A percentile compares a stretch with the other conserved stretches of the same genome.
phyloP scores from a whole-genome alignment of 352 stramenopile genomes.

The Hyaloperonospora brassicae region DNA sequence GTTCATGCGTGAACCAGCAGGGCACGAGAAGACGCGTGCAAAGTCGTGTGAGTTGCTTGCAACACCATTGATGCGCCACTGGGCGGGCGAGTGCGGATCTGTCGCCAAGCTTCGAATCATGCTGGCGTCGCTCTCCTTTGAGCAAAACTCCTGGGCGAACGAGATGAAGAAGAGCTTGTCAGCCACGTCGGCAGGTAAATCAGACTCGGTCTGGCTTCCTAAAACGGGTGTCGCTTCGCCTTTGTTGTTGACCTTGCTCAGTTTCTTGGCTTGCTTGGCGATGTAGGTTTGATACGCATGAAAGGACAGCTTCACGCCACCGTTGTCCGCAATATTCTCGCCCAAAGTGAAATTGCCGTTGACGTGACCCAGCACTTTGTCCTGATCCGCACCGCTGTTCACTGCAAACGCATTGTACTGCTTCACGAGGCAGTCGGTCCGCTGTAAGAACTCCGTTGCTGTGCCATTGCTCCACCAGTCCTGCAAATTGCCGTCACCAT shows the following conservation, averaged over 20 bases:
- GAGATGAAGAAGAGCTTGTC: slow-evolving; percentile 76
- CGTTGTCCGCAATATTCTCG: slow-evolving; percentile 84
- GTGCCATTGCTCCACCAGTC: slow-evolving; percentile 92
- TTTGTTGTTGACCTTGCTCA: slow-evolving; percentile 15
- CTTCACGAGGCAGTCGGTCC: slow-evolving; percentile 53
- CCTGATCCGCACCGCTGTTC: slow-evolving; percentile 30
- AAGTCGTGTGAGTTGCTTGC: slow-evolving; percentile 77
- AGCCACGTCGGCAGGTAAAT: slow-evolving; percentile 12
- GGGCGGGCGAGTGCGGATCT: slow-evolving; percentile 56
- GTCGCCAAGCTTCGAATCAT: slow-evolving; percentile 43
- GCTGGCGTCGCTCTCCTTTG: slow-evolving; percentile 49
- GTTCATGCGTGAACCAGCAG: slow-evolving; percentile 52
- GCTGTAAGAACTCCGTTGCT: slow-evolving; percentile 52
- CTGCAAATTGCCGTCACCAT: slow-evolving; percentile 83
- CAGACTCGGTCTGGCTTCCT: slow-evolving; percentile 16
- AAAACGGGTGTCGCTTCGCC: slow-evolving; percentile 6
- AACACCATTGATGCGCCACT: slow-evolving; percentile 72
- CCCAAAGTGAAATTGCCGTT: slow-evolving; percentile 75
- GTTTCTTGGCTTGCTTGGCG: slow-evolving; percentile 11
- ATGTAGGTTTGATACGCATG: slow-evolving; percentile 44
- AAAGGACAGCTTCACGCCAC: slow-evolving; percentile 67
- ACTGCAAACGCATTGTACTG: slow-evolving; percentile 53
- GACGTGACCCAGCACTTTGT: slow-evolving; percentile 47
- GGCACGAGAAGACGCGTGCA: slow-evolving; percentile 48
- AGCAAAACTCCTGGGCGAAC: slow-evolving; percentile 68